Conservation (phyloP, 495 filamentous ascomycete species). For the Pseudotulostoma volvatum region DNA sequence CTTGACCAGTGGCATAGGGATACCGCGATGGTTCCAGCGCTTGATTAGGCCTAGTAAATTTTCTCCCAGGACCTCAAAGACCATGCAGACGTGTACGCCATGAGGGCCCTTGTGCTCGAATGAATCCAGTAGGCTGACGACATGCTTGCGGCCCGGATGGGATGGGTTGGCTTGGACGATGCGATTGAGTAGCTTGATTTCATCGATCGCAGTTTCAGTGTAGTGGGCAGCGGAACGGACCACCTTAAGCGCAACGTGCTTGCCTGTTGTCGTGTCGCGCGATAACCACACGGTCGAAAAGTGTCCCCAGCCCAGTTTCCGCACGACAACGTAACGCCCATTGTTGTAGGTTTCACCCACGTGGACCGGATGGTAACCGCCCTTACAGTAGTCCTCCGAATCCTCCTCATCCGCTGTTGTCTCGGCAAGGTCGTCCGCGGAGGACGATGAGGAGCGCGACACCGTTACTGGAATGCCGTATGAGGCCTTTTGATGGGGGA, state of each 20-base stretch:
- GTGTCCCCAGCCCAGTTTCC: conserved; percentile 97
- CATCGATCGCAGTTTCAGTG: conserved; percentile 95
- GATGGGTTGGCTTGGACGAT: conserved; percentile 89
- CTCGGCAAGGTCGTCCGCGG: conserved; percentile 68
- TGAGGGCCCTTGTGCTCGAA: conserved; percentile 97
- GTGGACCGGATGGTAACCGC: conserved; percentile 86
- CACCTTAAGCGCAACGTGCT: conserved; percentile 95
- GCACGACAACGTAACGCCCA: conserved; percentile 87
- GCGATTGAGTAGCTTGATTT: conserved; percentile 93
- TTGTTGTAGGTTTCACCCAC: conserved; percentile 97
- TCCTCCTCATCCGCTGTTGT: conserved; percentile 97
- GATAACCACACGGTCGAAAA: conserved; percentile 99
- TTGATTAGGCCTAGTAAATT: conserved; percentile 94
- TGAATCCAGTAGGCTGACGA: conserved; percentile 87
- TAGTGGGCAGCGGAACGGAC: conserved; percentile 95
- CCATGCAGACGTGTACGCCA: conserved; percentile 96
- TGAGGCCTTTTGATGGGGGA: conserved; percentile 29
- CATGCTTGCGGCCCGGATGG: conserved; percentile 84
- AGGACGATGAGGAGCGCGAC: conserved; percentile 68
- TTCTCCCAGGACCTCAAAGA: conserved; percentile 94
- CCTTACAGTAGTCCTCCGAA: conserved; percentile 98
- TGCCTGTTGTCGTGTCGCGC: conserved; percentile 73
- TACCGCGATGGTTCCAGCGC: conserved; percentile 93
- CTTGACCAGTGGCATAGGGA: conserved; percentile 89
- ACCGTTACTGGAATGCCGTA: conserved; percentile 37